These are phyloP conservation scores for Neonectria hederae DNA, from an alignment of 2,329 filamentous ascomycete genomes.

Conservation along the genomic window DNA sequence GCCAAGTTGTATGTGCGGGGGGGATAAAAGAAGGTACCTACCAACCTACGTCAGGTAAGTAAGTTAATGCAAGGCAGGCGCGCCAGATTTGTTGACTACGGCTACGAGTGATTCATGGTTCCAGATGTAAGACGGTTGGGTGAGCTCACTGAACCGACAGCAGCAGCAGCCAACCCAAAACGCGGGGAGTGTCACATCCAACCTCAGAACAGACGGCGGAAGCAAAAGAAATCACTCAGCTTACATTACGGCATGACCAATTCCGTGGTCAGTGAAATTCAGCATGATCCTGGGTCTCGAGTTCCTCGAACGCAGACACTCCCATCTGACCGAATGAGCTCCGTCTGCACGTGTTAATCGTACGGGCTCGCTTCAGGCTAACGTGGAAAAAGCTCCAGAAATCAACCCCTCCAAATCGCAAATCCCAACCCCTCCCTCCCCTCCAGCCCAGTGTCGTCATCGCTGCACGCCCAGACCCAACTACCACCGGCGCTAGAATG, in stretches of 20 bases:
- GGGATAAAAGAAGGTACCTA: slow-evolving; percentile 10
- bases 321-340: slow-evolving; percentile 3
- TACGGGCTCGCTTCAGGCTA: not conserved
- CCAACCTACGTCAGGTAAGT: slow-evolving; percentile 7
- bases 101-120: slow-evolving; percentile 13
- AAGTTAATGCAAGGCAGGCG: not conserved
- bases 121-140: slow-evolving; percentile 30
- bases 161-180: slow-evolving; percentile 8
- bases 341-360: not conserved
- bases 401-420: slow-evolving; percentile 31
- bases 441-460: slow-evolving; percentile 39
- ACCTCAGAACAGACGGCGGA: not conserved
- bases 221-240: slow-evolving; percentile 20
- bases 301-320: not conserved
- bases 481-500: slow-evolving; percentile 3
- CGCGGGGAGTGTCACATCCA: slow-evolving; percentile 25
- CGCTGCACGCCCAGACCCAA: slow-evolving; percentile 20
- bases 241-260: slow-evolving; percentile 11
- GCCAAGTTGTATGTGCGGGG: slow-evolving; percentile 27
- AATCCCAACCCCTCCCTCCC: slow-evolving; percentile 38
- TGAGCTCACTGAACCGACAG: not conserved
- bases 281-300: not conserved
- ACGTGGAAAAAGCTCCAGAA: not conserved
- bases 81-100: slow-evolving; percentile 12
- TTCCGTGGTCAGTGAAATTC: not conserved